Base-by-base conservation (phyloP, 768 basidiomycete species). In the Lactifluus volemus region DNA sequence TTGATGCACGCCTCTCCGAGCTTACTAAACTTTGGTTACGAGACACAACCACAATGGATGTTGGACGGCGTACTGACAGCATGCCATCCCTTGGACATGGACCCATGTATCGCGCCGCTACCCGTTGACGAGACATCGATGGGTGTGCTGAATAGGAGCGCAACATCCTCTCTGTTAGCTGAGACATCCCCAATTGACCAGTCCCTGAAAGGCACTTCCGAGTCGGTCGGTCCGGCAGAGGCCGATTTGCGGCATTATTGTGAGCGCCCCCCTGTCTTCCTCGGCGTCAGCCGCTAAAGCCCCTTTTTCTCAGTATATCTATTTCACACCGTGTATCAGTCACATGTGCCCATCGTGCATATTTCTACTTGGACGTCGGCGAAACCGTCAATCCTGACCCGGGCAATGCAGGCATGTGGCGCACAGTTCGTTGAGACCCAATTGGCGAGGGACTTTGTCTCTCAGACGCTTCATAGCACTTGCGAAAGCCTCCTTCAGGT, bases 321-420 rank as follows among this genome's bases (percentile, higher is more conserved):
- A 44, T 82, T 82, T 68, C 81, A 82, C 72, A 73, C 78, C 49
- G 73, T 74, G 55, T 79, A 79, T 68, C 74, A 70, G 55, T 67
- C 69, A 36, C 80, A 85, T 67, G 73, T 81, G 59, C 79, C 79
- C 51, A 74, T 79, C 63, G 74, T 83, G n/a, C 84, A 77, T 68
- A 71, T 70, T 19, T 70, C 77, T 50, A 83, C 78, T 38, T 82
- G 78, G 78, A 75, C 69, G 25, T 66, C 70, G 38, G 74, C 69
- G 55, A 81, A 79, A 61, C 78, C 77, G 47, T 73, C 72, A 21
- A 72, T 79, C 67, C 77, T 80, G 54, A 66, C 80, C 51, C 78
- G 72, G 34, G 74, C 75, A 30, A 81, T 79, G 81, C 78, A 78
- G 68, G 80, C 77, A 38, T 82, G 77, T 68, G 84, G 79, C 65